phyloP scores from a whole-genome alignment of 768 basidiomycete species.

The Psilocybe cubensis region DNA sequence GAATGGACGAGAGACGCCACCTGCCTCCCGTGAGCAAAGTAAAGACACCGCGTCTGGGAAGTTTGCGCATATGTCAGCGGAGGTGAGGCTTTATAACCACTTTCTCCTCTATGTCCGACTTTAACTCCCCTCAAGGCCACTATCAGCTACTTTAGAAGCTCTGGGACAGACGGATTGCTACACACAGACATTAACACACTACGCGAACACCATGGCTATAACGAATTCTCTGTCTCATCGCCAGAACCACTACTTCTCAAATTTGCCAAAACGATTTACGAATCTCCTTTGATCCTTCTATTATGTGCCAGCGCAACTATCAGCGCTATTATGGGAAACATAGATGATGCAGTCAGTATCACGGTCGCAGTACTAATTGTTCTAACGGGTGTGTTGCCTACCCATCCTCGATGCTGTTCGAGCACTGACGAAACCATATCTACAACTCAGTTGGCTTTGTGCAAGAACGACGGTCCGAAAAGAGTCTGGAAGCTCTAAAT shows the following conservation, averaged over 20 bases:
- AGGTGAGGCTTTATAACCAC: constrained; percentile 47
- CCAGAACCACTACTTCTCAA: constrained; percentile 84
- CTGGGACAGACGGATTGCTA: constrained; percentile 62
- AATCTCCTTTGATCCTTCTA: constrained; percentile 89
- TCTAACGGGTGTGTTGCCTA: constrained; percentile 78
- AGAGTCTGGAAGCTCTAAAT: constrained; percentile 92
- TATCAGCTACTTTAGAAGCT: constrained; percentile 69
- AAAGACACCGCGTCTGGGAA: constrained; percentile 66
- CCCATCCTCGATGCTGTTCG: too few relatives aligned
- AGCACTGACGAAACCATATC: too few relatives aligned
- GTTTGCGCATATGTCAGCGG: constrained; percentile 67
- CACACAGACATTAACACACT: constrained; percentile 64
- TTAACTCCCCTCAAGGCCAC: constrained; percentile 59
- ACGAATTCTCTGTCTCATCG: constrained; percentile 88
- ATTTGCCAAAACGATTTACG: constrained; percentile 95
- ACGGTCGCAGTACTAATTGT: constrained; percentile 92
- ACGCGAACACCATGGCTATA: constrained; percentile 78
- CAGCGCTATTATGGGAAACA: constrained; percentile 92
- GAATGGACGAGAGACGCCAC: constrained; percentile 39
- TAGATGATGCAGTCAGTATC: constrained; percentile 94
- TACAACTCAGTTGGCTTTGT: constrained; percentile 79
- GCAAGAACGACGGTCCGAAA: constrained; percentile 93
- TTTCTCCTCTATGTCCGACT: constrained; percentile 2
- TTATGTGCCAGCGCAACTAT: constrained; percentile 89
- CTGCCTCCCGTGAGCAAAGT: constrained; percentile 32